Base-by-base conservation (phyloP, 2,329 filamentous ascomycete species). In the Cordyceps tenuipes region DNA sequence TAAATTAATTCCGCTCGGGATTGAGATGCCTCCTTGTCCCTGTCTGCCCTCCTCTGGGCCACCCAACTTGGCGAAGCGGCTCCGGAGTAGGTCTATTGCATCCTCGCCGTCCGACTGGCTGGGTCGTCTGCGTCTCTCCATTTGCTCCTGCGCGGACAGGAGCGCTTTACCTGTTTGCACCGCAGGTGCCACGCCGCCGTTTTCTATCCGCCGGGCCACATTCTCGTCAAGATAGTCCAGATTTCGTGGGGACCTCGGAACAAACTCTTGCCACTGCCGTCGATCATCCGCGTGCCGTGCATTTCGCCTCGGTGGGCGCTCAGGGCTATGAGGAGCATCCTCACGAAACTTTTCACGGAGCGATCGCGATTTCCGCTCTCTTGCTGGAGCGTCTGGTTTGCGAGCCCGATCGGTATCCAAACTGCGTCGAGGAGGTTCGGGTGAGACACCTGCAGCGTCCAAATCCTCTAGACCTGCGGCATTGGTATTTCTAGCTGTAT, bases 1-100 rank as follows among this genome's bases (percentile, higher is more conserved):
- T 13, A 84, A 66, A 2, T 70, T 71, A 23, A 75, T 74, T 61
- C 75, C 76, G 5, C 77, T 73, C 5, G 72, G 69, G 55, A 77
- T 77, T 23, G 68, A 72, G 31, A 71, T 63, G 56, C 72, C 63
- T 47, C 69, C 70, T 41, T 59, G 63, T 53, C 73, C 70, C 29
- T 63, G 56, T 9, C 75, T 71, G 57, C 73, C 70, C 23, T 63
- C 55, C 7, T 75, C 71, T 5, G 74, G 69, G 1, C 70, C 74
- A 7, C 77, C 79, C 1, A 82, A 70, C 9, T 74, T 73, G 9
- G 75, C 75, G 63, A 78, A 82, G 12, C 71, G 74, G 62, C 77
- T 72, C 51, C 75, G 72, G 7, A 81, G 61, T 3, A 81, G 70
- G 62, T 82, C 79, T 48, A 79, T 74, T 19, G 67, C 70, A 1